These are phyloP conservation scores for Tolypocladium ophioglossoides DNA, from an alignment of 2,329 filamentous ascomycete species.

Conservation along the genomic window DNA sequence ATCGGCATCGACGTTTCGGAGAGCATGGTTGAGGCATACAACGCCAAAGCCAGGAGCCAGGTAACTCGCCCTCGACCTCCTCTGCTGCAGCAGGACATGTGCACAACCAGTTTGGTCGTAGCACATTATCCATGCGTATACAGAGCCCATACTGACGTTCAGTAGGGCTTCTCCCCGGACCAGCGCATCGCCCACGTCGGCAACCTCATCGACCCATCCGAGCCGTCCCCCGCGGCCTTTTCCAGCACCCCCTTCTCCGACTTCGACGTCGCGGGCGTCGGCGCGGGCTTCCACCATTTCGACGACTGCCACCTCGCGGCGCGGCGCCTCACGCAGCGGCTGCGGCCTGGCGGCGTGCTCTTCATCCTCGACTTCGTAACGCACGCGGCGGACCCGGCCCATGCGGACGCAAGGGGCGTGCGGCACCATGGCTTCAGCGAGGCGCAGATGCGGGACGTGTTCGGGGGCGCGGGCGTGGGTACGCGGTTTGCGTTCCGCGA, in stretches of 20 bases:
- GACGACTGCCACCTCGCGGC: constrained; percentile 52
- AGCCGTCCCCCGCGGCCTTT: constrained; percentile 42
- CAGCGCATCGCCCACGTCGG: constrained; percentile 49
- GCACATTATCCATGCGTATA: background rate
- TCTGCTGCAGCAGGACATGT: background rate
- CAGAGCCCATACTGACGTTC: background rate
- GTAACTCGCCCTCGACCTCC: constrained; percentile 17
- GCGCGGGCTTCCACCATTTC: constrained; percentile 58
- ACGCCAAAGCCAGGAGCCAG: constrained; percentile 45
- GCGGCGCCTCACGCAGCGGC: constrained; percentile 45
- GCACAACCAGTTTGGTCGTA: background rate
- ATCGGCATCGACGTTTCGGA: constrained; percentile 61
- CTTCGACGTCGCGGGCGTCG: constrained; percentile 58
- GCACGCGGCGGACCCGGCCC: constrained; percentile 26
- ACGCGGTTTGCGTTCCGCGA: constrained; percentile 46
- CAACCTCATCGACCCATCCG: constrained; percentile 39
- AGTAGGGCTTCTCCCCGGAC: constrained; percentile 34
- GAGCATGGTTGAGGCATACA: constrained; percentile 61
- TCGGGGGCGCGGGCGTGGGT: constrained; percentile 49
- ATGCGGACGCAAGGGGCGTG: constrained; percentile 36
- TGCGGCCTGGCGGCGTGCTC: constrained; percentile 55
- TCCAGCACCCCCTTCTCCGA: constrained; percentile 50
- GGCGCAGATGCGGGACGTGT: constrained; percentile 47
- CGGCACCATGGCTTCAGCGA: constrained; percentile 56
- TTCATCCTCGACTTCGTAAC: constrained; percentile 59